Evolutionary conservation across 441 rosid species (phyloP).

Genomic region (Bocquillonia castaneifolia): DNA sequence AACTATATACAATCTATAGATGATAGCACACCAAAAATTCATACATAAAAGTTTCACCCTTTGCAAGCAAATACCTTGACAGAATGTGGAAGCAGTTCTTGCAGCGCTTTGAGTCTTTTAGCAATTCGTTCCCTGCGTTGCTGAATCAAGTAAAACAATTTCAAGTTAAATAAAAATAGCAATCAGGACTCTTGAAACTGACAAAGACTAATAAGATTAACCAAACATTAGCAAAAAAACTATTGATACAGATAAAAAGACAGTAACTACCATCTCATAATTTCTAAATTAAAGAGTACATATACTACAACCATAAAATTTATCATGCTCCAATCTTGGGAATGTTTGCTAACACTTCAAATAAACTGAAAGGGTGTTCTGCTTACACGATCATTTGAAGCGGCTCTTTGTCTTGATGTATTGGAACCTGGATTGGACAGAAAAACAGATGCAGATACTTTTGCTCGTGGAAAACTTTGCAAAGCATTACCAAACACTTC

Average conservation of each 20-base stretch:
- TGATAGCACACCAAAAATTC: neutral
- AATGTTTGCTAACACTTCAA: neutral
- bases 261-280: neutral
- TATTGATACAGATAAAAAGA: neutral
- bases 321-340: conserved; percentile 3
- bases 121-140: conserved; percentile 39
- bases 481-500: conserved; percentile 13
- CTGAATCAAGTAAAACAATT: conserved; percentile 24
- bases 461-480: conserved; percentile 23
- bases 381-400: conserved; percentile 34
- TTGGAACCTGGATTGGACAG: conserved; percentile 14
- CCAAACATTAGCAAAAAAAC: neutral
- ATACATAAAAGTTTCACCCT: neutral
- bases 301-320: conserved; percentile 5
- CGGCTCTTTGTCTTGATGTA: conserved; percentile 20
- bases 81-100: conserved; percentile 43
- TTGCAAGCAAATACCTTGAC: conserved; percentile 28
- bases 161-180: neutral
- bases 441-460: conserved; percentile 23
- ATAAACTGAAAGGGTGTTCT: conserved; percentile 10
- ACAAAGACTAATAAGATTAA: conserved; percentile 9
- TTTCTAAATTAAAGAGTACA: neutral
- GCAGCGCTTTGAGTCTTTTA: conserved; percentile 38
- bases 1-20: neutral
- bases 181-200: neutral